Evolutionary conservation across 306 rosid genomes (phyloP).

Genomic region (Prunus persica): DNA sequence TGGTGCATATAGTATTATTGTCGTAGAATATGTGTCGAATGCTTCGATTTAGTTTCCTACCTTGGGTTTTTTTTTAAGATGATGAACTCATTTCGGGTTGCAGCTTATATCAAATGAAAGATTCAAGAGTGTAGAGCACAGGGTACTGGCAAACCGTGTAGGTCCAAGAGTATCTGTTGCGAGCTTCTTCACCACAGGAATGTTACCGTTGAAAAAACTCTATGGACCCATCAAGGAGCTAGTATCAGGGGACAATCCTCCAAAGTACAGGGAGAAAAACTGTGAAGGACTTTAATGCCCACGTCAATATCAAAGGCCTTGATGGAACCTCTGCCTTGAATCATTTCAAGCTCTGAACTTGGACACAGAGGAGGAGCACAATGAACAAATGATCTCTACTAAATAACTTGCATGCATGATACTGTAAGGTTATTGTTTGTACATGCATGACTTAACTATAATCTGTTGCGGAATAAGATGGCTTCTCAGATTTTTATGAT

Average conservation of each 20-base stretch:
- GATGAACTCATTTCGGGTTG: background rate
- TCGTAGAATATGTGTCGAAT: no score
- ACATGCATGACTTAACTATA: no score
- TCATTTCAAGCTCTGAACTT: background rate
- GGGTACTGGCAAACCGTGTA: slow-evolving; percentile 19
- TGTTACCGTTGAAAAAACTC: background rate
- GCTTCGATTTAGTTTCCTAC: background rate
- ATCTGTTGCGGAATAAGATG: no score
- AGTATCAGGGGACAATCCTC: background rate
- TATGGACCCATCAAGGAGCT: slow-evolving; percentile 5
- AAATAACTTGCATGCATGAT: no score
- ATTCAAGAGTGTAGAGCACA: slow-evolving; percentile 38
- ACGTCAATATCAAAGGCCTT: background rate
- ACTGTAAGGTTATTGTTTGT: no score
- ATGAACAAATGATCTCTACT: no score
- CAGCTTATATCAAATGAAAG: slow-evolving; percentile 35
- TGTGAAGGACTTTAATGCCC: background rate
- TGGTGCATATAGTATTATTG: no score
- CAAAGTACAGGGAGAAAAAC: slow-evolving; percentile 8
- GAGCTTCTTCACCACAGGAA: background rate
- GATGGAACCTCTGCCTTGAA: background rate
- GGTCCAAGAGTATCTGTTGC: slow-evolving; percentile 14
- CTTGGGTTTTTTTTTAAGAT: background rate
- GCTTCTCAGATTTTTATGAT: no score
- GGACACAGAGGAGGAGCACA: background rate